These are phyloP conservation scores for Fusarium redolens DNA, from an alignment of 2,329 filamentous ascomycete species.

Conservation along the genomic window DNA sequence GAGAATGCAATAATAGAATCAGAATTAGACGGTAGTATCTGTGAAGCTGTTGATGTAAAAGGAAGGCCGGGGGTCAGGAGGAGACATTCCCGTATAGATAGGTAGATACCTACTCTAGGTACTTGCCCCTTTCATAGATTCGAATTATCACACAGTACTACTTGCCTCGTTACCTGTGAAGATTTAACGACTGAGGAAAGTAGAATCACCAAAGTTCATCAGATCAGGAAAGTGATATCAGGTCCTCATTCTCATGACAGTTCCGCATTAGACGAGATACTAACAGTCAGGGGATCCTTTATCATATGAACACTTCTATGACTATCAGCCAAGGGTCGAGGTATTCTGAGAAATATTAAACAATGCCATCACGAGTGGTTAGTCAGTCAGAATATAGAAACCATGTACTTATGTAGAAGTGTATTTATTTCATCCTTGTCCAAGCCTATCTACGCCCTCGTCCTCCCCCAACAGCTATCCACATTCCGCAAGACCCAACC, in stretches of 20 bases:
- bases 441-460: constrained; percentile 11
- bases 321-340: neutral
- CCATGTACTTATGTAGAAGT: constrained; percentile 6
- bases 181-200: neutral
- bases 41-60: neutral
- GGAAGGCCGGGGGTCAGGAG: neutral
- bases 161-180: neutral
- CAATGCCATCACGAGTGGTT: neutral
- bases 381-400: neutral
- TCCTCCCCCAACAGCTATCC: constrained; percentile 14
- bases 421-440: constrained; percentile 25
- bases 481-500: constrained; percentile 20
- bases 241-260: neutral
- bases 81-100: neutral
- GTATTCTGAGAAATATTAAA: neutral
- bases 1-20: neutral
- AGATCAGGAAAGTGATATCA: neutral
- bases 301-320: neutral
- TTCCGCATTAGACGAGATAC: no score
- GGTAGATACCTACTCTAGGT: neutral
- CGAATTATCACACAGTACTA: neutral
- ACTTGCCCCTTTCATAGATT: neutral
- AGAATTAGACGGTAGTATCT: neutral
- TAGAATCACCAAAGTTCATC: neutral
- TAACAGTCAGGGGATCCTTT: neutral